Base-by-base conservation (phyloP, 768 basidiomycete genomes). In the Boletus rufocinnamomeus region DNA sequence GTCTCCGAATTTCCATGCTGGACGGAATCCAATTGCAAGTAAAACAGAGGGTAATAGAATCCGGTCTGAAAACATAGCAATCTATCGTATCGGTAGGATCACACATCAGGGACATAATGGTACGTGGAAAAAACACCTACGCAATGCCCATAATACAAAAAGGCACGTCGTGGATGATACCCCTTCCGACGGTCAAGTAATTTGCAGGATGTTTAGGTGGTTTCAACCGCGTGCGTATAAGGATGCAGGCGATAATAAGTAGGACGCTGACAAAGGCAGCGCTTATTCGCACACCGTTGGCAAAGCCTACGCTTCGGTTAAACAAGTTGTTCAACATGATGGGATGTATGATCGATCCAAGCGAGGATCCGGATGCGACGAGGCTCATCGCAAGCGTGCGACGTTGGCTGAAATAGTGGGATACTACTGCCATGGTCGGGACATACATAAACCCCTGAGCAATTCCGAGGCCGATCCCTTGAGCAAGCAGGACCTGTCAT, bases 1-100 rank as follows among this genome's bases (percentile, higher is more conserved):
- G 67, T 71, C 10, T 75, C 66, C n/a, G 72, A 68, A 40, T 83
- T 74, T 1, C 79, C 78, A 54, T 82, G 82, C 49, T 75, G 69
- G 30, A 81, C 73, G 1, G 84, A 76, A 56, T 82, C 78, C 16
- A 85, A 67, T 61, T 87, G 85, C 9, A 86, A 63, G 65, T 82
- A 86, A 69, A 83, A 85, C 19, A 83, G 72, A 0, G 84, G 83
- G 45, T 76, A 82, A 57, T 76, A 83, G 28, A 82, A 63, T 3
- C 79, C 80, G 2, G 66, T 61, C 6, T 76, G 64, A 17, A 76
- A 72, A 37, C 73, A 54, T 1, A 67, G 3, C 14, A 58, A 41
- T 59, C 70, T 71, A 35, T 11, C 27, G 1, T 17, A 25, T 44
- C 3, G 40, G 32, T 7, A 45, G 7, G 1, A 25, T 48, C 30